Evolutionary conservation across 352 stramenopile genomes (phyloP).

Genomic region (Phytophthora tubulina): DNA sequence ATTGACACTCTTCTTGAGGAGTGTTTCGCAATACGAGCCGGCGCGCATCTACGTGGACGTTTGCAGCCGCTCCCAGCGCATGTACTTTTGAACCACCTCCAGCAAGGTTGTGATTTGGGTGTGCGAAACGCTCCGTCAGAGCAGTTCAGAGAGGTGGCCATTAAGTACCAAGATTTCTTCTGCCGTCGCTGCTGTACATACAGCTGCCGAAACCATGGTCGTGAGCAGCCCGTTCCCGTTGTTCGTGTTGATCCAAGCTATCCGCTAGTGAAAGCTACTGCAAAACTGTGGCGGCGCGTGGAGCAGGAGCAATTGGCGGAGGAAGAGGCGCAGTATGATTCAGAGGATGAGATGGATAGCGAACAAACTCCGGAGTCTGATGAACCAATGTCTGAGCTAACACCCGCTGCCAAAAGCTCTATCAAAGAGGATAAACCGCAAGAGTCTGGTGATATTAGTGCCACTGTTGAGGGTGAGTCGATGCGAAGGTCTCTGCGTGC

Average conservation of each 20-base stretch:
- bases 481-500: slow-evolving; percentile 53
- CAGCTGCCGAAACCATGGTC: slow-evolving; percentile 79
- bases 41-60: slow-evolving; percentile 34
- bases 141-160: slow-evolving; percentile 42
- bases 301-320: slow-evolving; percentile 33
- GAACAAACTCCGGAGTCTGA: slow-evolving; percentile 16
- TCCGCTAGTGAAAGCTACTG: slow-evolving; percentile 57
- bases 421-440: slow-evolving; percentile 10
- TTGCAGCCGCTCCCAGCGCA: slow-evolving; percentile 41
- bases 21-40: slow-evolving; percentile 20
- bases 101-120: slow-evolving; percentile 12
- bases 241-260: slow-evolving; percentile 67
- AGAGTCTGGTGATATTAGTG: background rate
- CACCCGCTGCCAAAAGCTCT: background rate
- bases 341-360: slow-evolving; percentile 30
- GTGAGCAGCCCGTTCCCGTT: slow-evolving; percentile 54
- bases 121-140: slow-evolving; percentile 32
- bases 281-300: slow-evolving; percentile 44
- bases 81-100: slow-evolving; percentile 46
- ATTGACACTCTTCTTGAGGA: slow-evolving; percentile 22
- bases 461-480: slow-evolving; percentile 15
- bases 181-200: slow-evolving; percentile 82
- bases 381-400: slow-evolving; percentile 21
- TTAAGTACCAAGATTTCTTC: slow-evolving; percentile 67
- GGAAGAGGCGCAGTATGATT: slow-evolving; percentile 22